Evolutionary conservation across 345 rosid species (phyloP), one percentile per base, ranked within the genome.

Genomic region (Abelmoschus esculentus): DNA sequence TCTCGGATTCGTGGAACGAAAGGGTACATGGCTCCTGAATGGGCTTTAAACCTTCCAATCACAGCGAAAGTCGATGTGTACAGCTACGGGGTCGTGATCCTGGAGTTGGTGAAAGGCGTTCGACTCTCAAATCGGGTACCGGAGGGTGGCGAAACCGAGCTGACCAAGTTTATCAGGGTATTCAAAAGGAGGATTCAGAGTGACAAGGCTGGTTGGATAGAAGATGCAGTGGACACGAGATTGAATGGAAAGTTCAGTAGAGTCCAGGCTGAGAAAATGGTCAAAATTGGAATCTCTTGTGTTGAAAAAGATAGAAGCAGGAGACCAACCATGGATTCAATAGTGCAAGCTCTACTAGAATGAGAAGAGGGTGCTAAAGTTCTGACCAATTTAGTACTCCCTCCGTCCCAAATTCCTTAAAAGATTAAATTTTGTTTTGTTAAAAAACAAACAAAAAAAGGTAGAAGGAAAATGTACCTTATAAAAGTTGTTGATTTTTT

Each of bases 51-150:
- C 65, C 82, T 73, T 32, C 83, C 83, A 0, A 76, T 80, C 49
- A 81, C 82, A 3, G 74, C 82, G 3, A 79, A 84, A 65, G 81
- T 81, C 1, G 85, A 84, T 32, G 85, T 80, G 0, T 84, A 80
- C 29, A 72, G 87, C 66, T 84, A 73, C 4, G 81, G 82, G 6
- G 78, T 84, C 44, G 79, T 82, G 78, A 60, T 80, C 64, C 81
- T 84, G 1, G 82, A 84, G 67, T 32, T 81, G 74, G 78, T 78
- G 70, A 81, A 77, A 61, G 89, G 86, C 56, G 13, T 65, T 38
- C 46, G 80, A 19, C 74, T 84, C 5, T 78, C 85, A 2, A 68
- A 67, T 36, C 70, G 66, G 85, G 67, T 29, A 0, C 15, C 47
- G 31, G 64, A 61, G 64, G 80, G 75, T 53, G 71, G 74, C 1